Conservation (phyloP, 1,139 yeast genomes). For the Candida pseudoviswanathii region DNA sequence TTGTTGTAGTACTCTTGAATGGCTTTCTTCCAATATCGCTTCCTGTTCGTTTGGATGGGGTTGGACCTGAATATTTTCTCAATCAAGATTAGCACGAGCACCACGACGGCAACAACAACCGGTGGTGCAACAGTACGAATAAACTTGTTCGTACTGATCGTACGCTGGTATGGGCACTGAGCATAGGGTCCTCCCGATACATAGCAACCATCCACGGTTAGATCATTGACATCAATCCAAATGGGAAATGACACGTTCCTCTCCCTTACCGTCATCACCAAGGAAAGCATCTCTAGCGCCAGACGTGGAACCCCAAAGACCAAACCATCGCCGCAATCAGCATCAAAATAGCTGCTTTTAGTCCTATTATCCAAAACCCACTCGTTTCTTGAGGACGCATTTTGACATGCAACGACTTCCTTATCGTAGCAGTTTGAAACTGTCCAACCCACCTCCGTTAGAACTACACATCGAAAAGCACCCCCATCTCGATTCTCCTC, state of each 20-base stretch:
- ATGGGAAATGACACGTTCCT: conserved; percentile 34
- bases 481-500: background rate
- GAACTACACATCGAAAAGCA: conserved; percentile 65
- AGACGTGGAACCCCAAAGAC: conserved; percentile 60
- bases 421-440: conserved; percentile 65
- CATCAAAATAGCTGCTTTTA: conserved; percentile 53
- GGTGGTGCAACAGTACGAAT: conserved; percentile 70
- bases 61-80: conserved; percentile 36
- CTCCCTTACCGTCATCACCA: conserved; percentile 25
- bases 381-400: conserved; percentile 33
- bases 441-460: conserved; percentile 52
- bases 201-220: conserved; percentile 78
- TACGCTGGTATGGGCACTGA: conserved; percentile 71
- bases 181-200: conserved; percentile 83
- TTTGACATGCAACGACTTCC: conserved; percentile 59
- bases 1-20: conserved; percentile 39
- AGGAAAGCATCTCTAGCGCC: conserved; percentile 39
- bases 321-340: conserved; percentile 50
- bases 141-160: conserved; percentile 57
- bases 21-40: conserved; percentile 41
- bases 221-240: conserved; percentile 87
- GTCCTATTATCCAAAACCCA: conserved; percentile 48
- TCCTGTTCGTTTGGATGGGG: conserved; percentile 46
- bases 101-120: conserved; percentile 53
- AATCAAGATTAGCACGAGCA: conserved; percentile 44